A percentile compares a stretch with the other conserved stretches of the same genome.
phyloP scores from a whole-genome alignment of 1,284 basidiomycete genomes.

The Amylostereum areolatum region DNA sequence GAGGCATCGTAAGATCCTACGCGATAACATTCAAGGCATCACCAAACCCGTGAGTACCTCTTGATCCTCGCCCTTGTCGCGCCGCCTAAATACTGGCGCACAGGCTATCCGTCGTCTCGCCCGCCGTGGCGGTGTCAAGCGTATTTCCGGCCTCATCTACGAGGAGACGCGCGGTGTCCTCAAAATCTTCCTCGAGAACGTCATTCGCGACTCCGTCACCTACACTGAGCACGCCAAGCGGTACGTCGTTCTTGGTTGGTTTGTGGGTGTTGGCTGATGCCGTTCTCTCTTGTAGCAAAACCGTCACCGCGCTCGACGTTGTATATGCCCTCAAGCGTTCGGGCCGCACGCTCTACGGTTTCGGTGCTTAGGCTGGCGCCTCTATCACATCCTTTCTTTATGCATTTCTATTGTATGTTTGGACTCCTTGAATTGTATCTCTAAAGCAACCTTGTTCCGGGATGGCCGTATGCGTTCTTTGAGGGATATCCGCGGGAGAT shows the following conservation, averaged over 20 bases:
- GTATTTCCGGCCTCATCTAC: constrained; percentile 1
- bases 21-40: constrained; percentile 78
- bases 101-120: constrained; percentile 1
- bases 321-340: constrained; percentile 82
- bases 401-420: no score
- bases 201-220: constrained; percentile 79
- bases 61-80: not conserved
- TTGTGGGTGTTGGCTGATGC: no score
- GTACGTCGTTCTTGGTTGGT: no score
- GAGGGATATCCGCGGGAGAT: no score
- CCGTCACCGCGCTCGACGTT: constrained; percentile 75
- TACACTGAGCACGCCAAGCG: constrained; percentile 88
- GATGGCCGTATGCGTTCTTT: no score
- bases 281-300: no score
- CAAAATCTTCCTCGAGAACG: constrained; percentile 67
- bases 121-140: constrained; percentile 1
- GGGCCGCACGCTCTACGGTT: constrained; percentile 73
- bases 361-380: constrained; percentile 43
- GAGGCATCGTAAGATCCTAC: constrained; percentile 74
- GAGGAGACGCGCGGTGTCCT: not conserved
- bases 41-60: no score
- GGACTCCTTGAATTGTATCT: no score
- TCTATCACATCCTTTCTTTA: no score
- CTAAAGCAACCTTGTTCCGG: no score
- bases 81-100: not conserved